phyloP scores from a whole-genome alignment of 1,284 basidiomycete genomes.

The Quambalaria eucalypti region DNA sequence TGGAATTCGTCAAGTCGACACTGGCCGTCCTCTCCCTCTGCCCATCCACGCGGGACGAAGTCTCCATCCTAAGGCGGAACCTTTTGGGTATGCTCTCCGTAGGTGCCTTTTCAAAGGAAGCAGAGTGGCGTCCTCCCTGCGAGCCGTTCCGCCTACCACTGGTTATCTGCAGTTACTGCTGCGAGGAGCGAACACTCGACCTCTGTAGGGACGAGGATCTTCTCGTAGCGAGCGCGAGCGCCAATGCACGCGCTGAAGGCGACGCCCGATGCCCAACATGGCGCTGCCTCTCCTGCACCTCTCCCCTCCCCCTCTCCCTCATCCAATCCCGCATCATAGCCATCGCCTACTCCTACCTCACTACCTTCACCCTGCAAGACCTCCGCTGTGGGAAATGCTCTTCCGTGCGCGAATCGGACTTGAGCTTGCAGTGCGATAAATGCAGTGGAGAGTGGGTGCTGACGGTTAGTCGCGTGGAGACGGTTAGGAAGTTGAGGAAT shows the following conservation, averaged over 20 bases:
- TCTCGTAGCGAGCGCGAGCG: slow-evolving; percentile 57
- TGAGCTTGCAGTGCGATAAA: slow-evolving; percentile 65
- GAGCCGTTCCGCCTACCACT: slow-evolving; percentile 77
- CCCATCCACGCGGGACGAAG: slow-evolving; percentile 70
- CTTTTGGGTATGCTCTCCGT: slow-evolving; percentile 79
- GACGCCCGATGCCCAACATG: no score
- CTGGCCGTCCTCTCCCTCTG: slow-evolving; percentile 67
- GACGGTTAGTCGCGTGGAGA: slow-evolving; percentile 29
- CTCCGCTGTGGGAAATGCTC: slow-evolving; percentile 69
- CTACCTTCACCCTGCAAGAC: slow-evolving; percentile 79
- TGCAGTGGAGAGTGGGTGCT: slow-evolving; percentile 62
- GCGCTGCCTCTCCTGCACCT: slow-evolving; percentile 58
- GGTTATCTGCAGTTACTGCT: slow-evolving; percentile 84
- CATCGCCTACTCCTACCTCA: slow-evolving; percentile 63
- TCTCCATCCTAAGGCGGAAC: slow-evolving; percentile 79
- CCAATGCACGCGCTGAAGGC: slow-evolving; percentile 15
- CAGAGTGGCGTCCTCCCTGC: slow-evolving; percentile 70
- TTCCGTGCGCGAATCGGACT: slow-evolving; percentile 75
- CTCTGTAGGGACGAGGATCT: slow-evolving; percentile 87
- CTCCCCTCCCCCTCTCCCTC: slow-evolving; percentile 72
- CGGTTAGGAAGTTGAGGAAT: slow-evolving; percentile 19
- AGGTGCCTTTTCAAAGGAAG: slow-evolving; percentile 60
- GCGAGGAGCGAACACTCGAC: slow-evolving; percentile 80
- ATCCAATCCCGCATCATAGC: slow-evolving; percentile 82
- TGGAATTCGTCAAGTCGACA: slow-evolving; percentile 83